Conservation (phyloP, 768 basidiomycete species). For the Asterophora parasitica region DNA sequence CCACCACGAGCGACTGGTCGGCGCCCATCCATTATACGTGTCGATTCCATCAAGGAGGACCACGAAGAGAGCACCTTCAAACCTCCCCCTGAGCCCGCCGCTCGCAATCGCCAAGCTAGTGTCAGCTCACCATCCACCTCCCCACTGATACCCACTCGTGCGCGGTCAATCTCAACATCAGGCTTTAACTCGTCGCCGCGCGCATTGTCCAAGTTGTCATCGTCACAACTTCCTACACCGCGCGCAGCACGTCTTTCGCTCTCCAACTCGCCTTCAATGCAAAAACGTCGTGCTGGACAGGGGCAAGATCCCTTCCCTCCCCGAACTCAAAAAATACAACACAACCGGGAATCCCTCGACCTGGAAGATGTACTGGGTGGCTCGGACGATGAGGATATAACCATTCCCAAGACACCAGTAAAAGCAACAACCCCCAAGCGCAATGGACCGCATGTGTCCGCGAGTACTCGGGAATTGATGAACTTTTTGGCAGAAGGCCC, state of each 20-base stretch:
- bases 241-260: conserved; percentile 26
- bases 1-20: conserved; percentile 31
- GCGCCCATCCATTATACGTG: conserved; percentile 45
- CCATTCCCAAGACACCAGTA: conserved; percentile 17
- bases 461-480: conserved; percentile 50
- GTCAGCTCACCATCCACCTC: conserved; percentile 36
- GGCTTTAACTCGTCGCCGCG: conserved; percentile 21
- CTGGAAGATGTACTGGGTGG: conserved; percentile 71
- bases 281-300: conserved; percentile 20
- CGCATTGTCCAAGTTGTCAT: conserved; percentile 20
- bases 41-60: conserved; percentile 64
- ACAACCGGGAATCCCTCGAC: conserved; percentile 65
- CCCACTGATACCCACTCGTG: conserved; percentile 27
- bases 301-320: conserved; percentile 36
- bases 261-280: conserved; percentile 23
- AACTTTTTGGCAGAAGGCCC: conserved; percentile 54
- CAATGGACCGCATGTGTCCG: conserved; percentile 25
- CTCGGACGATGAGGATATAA: conserved; percentile 55
- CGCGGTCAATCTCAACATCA: conserved; percentile 39
- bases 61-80: conserved; percentile 47
- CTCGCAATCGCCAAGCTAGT: conserved; percentile 44
- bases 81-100: conserved; percentile 15
- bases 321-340: conserved; percentile 48
- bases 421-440: conserved; percentile 19
- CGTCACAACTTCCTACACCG: conserved; percentile 26